These are phyloP conservation scores for Arctostaphylos glauca DNA, from an alignment of 148 eudicot genomes.

Conservation along the genomic window DNA sequence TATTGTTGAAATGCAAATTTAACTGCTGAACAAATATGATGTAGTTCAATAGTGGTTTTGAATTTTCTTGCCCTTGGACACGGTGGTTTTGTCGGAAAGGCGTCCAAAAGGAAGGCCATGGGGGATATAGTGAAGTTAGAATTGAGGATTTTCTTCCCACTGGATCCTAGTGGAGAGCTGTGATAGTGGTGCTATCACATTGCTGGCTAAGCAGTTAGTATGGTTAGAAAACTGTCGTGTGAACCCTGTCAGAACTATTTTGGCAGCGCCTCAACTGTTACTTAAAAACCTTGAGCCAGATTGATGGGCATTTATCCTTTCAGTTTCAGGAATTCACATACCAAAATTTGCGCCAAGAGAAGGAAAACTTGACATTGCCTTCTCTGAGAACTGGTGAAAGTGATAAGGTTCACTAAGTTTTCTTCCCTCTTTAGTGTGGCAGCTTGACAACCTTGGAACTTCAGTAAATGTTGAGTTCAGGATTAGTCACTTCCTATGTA, in stretches of 20 bases:
- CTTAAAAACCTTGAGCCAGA: not conserved
- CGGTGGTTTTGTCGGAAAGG: not conserved
- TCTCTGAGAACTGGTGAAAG: not conserved
- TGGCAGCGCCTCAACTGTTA: not conserved
- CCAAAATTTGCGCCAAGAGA: not conserved
- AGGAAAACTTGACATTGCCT: not conserved
- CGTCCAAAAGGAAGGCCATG: not conserved
- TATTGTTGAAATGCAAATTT: not conserved
- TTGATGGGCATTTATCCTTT: not conserved
- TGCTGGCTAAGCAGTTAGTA: not conserved
- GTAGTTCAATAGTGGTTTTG: not conserved
- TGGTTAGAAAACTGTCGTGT: not conserved
- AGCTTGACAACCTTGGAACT: not conserved
- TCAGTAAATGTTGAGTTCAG: not conserved
- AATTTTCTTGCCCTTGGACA: not conserved
- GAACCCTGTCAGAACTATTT: not conserved
- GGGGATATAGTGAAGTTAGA: not conserved
- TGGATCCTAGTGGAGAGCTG: constrained; percentile 9
- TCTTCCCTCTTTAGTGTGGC: not conserved
- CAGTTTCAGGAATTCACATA: not conserved
- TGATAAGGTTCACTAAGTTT: not conserved
- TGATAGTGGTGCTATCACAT: too few species aligned
- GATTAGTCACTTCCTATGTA: not conserved
- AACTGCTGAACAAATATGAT: not conserved
- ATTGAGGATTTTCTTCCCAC: not conserved